Evolutionary conservation across 352 stramenopile species (phyloP), one percentile per base, ranked within the genome.

Genomic region (Globisporangium echinulatum): DNA sequence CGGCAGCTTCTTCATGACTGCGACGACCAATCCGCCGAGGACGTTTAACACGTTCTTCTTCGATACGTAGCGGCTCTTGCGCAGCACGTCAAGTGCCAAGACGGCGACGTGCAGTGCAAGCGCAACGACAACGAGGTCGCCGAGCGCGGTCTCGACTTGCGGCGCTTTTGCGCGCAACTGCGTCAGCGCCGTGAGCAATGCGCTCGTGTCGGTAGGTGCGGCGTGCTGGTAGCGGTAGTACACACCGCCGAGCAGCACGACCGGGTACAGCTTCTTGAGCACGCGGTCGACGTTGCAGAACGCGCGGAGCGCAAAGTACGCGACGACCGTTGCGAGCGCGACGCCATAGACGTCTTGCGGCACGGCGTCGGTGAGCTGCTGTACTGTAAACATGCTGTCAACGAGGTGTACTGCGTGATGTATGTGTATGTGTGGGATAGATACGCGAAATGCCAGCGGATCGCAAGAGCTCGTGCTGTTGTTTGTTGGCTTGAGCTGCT

Each of bases 1-100:
- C 2, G 82, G 82, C 42, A 94, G 64, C 43, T 73, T 66, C 64
- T 88, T 84, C 17, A 92, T 52, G 15, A 82, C 58, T 1, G 65
- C 37, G 7, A 92, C 58, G 7, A 79, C 62, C 2, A 63, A 67
- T 37, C 79, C 77, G 38, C 85, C 85, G 33, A 90, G 52, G 5
- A 80, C 68, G 61, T 94, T 94, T n/a, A 94, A 54, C 36, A 89
- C 58, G 14, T 79, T 63, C 71, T 94, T 92, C 50, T 74, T 72
- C 11, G 77, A 91, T 14, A 91, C 74, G 66, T 92, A 94, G 55
- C 84, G 85, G 48, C 62, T 51, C 49, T 83, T 85, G 46, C 82
- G 82, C 39, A 85, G 40, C 13, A 50, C 54, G 38, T 82, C 69
- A 7, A 82, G 59, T 3, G 66, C 46, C 4, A 53, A 37, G 38